Evolutionary conservation across 139 green algal genomes (phyloP).

Genomic region (Astrephomene gubernaculifera): DNA sequence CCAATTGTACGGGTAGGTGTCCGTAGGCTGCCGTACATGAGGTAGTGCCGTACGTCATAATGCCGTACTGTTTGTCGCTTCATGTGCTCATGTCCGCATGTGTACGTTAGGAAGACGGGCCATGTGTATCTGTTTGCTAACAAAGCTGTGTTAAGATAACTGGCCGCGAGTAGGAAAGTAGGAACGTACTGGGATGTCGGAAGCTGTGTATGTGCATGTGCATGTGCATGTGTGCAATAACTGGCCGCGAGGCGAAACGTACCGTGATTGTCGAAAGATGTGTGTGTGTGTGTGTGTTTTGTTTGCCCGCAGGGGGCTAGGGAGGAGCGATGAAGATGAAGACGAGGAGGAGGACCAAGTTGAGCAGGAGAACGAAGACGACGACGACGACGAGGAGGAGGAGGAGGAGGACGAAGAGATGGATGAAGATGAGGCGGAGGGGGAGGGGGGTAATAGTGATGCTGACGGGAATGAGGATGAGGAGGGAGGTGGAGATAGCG

Average conservation of each 20-base stretch:
- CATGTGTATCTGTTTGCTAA: not conserved
- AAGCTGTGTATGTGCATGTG: not conserved
- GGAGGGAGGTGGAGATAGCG: not conserved
- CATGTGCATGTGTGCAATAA: not conserved
- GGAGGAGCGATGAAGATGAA: not conserved
- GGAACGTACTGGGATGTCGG: not conserved
- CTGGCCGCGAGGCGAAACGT: not conserved
- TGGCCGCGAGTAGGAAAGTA: not conserved
- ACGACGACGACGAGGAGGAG: not conserved
- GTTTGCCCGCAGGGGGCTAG: not conserved
- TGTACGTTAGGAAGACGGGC: not conserved
- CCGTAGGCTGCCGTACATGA: not conserved
- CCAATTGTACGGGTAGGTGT: too few relatives aligned
- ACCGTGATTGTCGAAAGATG: too few relatives aligned
- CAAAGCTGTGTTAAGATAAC: not conserved
- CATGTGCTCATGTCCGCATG: not conserved
- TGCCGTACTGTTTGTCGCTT: not conserved
- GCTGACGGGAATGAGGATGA: not conserved
- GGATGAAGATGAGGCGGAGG: not conserved
- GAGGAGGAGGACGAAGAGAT: constrained; percentile 1
- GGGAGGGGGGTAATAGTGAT: not conserved
- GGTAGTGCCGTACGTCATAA: not conserved
- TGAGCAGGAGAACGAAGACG: not conserved
- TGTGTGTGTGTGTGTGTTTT: not conserved
- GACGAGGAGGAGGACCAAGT: not conserved